Percentiles rank a stretch among this genome's conserved stretches.
Evolutionary conservation across 305 asterid species (phyloP).

Genomic region (Fraxinus sp.): DNA sequence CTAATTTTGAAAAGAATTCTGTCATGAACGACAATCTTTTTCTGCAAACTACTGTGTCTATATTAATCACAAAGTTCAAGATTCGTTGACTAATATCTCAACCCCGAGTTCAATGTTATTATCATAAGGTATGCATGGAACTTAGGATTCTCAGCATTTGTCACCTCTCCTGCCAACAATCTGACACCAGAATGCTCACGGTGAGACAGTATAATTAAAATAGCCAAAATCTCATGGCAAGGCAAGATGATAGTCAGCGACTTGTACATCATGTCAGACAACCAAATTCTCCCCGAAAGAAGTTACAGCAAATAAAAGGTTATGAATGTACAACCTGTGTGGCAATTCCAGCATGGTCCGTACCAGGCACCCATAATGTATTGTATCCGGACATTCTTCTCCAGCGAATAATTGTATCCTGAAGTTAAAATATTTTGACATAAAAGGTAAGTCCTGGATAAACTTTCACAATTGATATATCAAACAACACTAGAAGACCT

Average conservation of each 20-base stretch:
- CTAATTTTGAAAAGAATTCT: neutral
- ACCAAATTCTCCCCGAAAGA: neutral
- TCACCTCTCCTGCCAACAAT: neutral
- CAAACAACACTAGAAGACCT: slow-evolving; percentile 47
- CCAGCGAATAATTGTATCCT: slow-evolving; percentile 98
- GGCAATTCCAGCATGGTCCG: slow-evolving; percentile 98
- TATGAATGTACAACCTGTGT: slow-evolving; percentile 62
- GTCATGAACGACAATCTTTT: neutral
- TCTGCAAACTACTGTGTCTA: neutral
- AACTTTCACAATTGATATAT: neutral
- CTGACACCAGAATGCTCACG: neutral
- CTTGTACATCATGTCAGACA: neutral
- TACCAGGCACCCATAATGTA: slow-evolving; percentile 91
- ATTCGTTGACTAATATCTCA: neutral
- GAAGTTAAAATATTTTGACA: slow-evolving; percentile 24
- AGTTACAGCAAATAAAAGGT: neutral
- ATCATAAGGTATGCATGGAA: slow-evolving; percentile 9
- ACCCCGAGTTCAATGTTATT: neutral
- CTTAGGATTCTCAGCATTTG: neutral
- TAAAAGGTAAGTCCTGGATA: slow-evolving; percentile 15
- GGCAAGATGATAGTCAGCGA: neutral
- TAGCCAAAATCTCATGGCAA: neutral
- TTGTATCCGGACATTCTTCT: slow-evolving; percentile 96
- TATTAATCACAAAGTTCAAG: neutral
- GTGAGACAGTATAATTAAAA: neutral